These are phyloP conservation scores for Pseudogymnoascus sp. DNA, from an alignment of 2,329 filamentous ascomycete species.

Conservation along the genomic window DNA sequence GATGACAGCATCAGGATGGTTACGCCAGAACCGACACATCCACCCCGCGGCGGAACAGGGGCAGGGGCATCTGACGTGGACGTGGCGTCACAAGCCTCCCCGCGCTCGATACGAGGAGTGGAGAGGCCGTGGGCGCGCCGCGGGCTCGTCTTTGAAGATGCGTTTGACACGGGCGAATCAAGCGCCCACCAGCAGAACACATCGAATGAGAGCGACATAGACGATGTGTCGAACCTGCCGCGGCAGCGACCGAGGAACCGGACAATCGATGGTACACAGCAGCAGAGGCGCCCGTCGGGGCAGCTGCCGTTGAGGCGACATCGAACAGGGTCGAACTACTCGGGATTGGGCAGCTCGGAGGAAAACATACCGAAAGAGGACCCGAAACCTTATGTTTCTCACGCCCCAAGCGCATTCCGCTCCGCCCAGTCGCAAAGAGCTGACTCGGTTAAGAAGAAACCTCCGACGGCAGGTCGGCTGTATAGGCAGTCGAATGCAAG, in stretches of 20 bases:
- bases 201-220: background rate
- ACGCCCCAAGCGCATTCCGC: constrained; percentile 28
- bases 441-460: constrained; percentile 2
- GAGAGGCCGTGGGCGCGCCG: constrained; percentile 37
- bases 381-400: constrained; percentile 27
- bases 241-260: constrained; percentile 24
- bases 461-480: background rate
- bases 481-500: background rate
- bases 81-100: constrained; percentile 39
- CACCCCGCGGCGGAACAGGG: background rate
- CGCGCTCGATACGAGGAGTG: constrained; percentile 39
- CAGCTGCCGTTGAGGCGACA: background rate
- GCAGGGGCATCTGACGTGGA: background rate
- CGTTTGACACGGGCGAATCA: constrained; percentile 37
- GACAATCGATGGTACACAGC: constrained; percentile 50
- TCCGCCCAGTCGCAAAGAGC: background rate
- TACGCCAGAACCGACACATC: background rate
- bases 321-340: background rate
- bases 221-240: background rate
- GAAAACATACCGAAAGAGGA: background rate
- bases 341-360: background rate
- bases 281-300: constrained; percentile 27
- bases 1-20: constrained; percentile 25
- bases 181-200: constrained; percentile 7
- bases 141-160: constrained; percentile 55